Conservation (phyloP, 2,329 filamentous ascomycete species). For the Hansfordia pulvinata region DNA sequence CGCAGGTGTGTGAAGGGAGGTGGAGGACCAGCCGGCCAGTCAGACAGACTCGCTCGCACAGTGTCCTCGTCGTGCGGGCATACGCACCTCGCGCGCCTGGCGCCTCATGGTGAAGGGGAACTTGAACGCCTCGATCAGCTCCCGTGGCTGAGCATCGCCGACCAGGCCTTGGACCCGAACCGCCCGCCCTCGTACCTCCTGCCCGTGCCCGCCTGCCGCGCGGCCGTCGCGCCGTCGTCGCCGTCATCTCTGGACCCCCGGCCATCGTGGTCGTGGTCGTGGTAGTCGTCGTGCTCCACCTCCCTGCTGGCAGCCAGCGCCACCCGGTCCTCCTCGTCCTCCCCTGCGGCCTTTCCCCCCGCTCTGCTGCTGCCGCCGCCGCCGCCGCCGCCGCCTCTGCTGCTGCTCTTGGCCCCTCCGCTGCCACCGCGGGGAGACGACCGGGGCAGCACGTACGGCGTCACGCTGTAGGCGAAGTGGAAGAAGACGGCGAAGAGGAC, state of each 20-base stretch:
- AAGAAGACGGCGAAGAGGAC: conserved; percentile 12
- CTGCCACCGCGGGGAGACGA: background rate
- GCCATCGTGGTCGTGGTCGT: no score
- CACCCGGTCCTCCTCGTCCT: background rate
- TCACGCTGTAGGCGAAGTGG: conserved; percentile 11
- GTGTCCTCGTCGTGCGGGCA: no score
- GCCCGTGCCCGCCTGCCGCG: no score
- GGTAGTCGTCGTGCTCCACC: no score
- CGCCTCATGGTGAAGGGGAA: conserved; percentile 3
- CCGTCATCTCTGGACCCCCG: no score
- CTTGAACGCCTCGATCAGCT: conserved; percentile 2
- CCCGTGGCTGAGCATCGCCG: conserved; percentile 2
- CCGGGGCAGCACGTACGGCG: conserved; percentile 5
- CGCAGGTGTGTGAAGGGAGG: no score
- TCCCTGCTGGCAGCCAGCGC: background rate
- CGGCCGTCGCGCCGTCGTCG: no score
- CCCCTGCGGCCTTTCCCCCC: background rate
- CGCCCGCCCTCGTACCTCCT: conserved; percentile 4
- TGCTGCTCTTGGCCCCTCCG: background rate
- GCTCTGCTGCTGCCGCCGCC: no score
- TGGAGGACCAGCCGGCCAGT: no score
- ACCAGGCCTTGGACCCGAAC: conserved; percentile 2
- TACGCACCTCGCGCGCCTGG: background rate
- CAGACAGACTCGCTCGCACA: no score
- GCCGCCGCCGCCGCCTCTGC: background rate